These are phyloP conservation scores for Sporothrix mexicana DNA, from an alignment of 2,329 filamentous ascomycete genomes.

Conservation along the genomic window DNA sequence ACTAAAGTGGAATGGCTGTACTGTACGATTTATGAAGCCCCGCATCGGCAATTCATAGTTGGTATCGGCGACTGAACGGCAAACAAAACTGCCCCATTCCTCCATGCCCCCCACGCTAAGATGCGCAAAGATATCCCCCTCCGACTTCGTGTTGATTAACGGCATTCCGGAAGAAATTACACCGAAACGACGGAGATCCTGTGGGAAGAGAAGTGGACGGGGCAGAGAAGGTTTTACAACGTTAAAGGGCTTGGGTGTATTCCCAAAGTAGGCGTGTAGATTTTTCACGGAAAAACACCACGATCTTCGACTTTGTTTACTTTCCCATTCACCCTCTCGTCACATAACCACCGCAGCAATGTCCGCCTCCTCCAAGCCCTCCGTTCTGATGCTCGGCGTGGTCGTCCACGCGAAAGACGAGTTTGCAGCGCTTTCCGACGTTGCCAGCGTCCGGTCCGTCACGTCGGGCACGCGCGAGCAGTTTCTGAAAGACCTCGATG, in stretches of 20 bases:
- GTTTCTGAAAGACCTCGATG: slow-evolving; percentile 26
- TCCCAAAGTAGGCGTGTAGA: too few relatives aligned
- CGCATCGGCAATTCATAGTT: neutral
- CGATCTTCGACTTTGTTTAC: neutral
- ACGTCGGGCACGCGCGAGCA: slow-evolving; percentile 23
- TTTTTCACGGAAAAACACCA: neutral
- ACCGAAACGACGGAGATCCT: neutral
- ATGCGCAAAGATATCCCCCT: neutral
- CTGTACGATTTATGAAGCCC: neutral
- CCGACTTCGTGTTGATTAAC: neutral
- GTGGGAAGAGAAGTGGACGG: neutral
- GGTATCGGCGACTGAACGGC: neutral
- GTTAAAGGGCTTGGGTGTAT: too few relatives aligned
- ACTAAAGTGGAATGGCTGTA: neutral
- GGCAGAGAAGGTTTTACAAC: neutral
- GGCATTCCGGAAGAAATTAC: neutral
- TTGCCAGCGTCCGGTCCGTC: slow-evolving; percentile 23
- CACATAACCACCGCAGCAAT: neutral
- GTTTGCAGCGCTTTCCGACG: slow-evolving; percentile 12
- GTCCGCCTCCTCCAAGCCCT: slow-evolving; percentile 6
- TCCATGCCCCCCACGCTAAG: neutral
- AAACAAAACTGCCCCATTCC: neutral
- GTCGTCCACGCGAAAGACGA: slow-evolving; percentile 24
- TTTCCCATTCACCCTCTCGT: neutral
- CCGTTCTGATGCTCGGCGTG: slow-evolving; percentile 30